Percentiles rank a stretch among this genome's conserved stretches.
Conservation (phyloP, 768 basidiomycete genomes). For the Auriculariales sp. region DNA sequence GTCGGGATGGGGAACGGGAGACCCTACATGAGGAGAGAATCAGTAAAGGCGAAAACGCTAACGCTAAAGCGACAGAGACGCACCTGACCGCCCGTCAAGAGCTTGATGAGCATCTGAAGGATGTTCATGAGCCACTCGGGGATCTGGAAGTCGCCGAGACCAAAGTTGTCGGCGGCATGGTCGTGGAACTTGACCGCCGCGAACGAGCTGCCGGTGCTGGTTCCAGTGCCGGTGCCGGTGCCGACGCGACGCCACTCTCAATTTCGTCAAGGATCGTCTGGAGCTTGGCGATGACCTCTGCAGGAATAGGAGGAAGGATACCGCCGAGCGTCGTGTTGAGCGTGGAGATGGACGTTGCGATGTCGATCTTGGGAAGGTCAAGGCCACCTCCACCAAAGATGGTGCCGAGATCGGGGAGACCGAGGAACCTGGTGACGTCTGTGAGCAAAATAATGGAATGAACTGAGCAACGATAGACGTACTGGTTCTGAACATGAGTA, state of each 20-base stretch:
- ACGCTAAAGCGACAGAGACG: background rate
- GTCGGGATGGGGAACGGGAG: background rate
- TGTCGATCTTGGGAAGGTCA: background rate
- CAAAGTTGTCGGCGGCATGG: background rate
- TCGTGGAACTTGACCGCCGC: no score
- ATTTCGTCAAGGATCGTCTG: background rate
- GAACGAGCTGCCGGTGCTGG: background rate
- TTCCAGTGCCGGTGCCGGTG: no score
- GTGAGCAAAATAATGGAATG: no score
- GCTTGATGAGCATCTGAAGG: background rate
- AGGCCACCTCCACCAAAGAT: background rate
- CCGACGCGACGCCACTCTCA: background rate
- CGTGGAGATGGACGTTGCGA: background rate
- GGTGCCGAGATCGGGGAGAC: background rate
- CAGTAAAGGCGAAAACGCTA: background rate
- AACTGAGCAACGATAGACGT: no score
- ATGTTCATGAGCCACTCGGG: background rate
- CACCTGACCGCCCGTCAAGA: background rate
- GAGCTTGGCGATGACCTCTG: background rate
- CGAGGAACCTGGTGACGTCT: no score
- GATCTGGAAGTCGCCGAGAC: background rate
- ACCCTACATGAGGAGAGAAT: background rate
- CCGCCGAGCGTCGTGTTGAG: background rate
- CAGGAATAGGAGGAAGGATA: background rate
- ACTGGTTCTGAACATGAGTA: no score